Base-by-base conservation (phyloP, 371 early-diverging fungal species). In the Nosema muscidifuracis region DNA sequence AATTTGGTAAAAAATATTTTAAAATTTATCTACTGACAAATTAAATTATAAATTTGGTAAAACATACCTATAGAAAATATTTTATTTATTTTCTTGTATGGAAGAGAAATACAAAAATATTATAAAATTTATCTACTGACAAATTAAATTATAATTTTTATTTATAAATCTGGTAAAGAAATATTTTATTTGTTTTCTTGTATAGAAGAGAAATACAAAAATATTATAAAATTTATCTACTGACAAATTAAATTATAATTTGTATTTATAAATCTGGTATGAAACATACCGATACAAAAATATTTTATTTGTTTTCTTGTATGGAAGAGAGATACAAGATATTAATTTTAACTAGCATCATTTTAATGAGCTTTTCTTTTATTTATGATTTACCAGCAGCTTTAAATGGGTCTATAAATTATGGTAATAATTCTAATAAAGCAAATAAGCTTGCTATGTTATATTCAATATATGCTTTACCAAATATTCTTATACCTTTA, bases 401-500 rank as follows among this genome's bases (percentile, higher is more conserved):
- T 6, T 78, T 88, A 36, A 89, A 87, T 76, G 60, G 77, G 0
- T 86, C 84, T 20, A 77, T 90, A 15, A 64, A 78, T 70, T 44
- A 84, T 83, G 42, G 78, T 76, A 12, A 72, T 68, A 64, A 53
- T 67, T 50, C 77, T 67, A 77, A 79, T 81, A 7, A 74, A 56
- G 42, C 60, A 62, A 53, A 71, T 66, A 84, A 87, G 64, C 81
- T 89, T 63, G 87, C 86, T 76, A 73, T 87, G 15, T 82, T 89
- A 28, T 90, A 89, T 73, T 83, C 87, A 0, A 84, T 85, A 18
- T 88, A 88, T 76, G 84, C 87, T 6, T 65, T 89, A 0, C 90
- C 90, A 15, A 89, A 89, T 76, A 86, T 88, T 30, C 76, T 89
- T 67, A 81, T 87, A 12, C 89, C 90, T 0, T 80, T 89, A 20